These are phyloP conservation scores for Pseudonectria foliicola DNA, from an alignment of 2,329 filamentous ascomycete species.

Conservation along the genomic window DNA sequence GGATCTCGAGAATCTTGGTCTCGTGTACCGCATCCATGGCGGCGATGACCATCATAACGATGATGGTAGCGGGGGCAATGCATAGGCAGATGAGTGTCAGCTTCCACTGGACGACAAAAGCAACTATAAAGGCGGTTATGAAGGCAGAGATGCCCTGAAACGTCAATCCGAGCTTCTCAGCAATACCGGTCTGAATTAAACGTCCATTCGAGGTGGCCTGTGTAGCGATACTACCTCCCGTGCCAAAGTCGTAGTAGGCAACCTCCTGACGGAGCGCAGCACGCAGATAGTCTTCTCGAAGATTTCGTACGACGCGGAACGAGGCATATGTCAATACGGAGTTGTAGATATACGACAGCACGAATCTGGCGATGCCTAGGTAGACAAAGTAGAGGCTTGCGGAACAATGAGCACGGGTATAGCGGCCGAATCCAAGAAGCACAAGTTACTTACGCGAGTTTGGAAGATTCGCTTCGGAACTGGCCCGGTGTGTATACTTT, in stretches of 20 bases:
- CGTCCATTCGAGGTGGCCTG: constrained; percentile 32
- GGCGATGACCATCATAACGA: constrained; percentile 25
- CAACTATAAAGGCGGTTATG: constrained; percentile 31
- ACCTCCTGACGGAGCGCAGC: constrained; percentile 44
- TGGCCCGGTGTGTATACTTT: constrained; percentile 16
- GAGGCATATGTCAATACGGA: constrained; percentile 41
- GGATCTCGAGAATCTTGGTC: constrained; percentile 27
- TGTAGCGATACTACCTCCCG: constrained; percentile 34
- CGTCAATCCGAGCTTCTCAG: constrained; percentile 33
- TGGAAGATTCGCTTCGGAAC: constrained; percentile 25
- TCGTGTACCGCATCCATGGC: constrained; percentile 24
- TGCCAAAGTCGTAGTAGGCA: constrained; percentile 39
- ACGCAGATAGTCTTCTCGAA: constrained; percentile 42
- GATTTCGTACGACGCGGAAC: constrained; percentile 41
- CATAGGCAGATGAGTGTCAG: constrained; percentile 35
- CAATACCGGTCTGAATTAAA: constrained; percentile 33
- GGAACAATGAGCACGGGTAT: constrained; percentile 29
- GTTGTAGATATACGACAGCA: constrained; percentile 40
- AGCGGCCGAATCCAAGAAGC: constrained; percentile 38
- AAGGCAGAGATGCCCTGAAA: constrained; percentile 33
- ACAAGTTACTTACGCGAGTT: constrained; percentile 36
- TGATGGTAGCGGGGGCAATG: constrained; percentile 23
- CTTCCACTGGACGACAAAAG: constrained; percentile 36
- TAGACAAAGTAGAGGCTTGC: constrained; percentile 50
- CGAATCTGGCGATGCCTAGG: constrained; percentile 47